Evolutionary conservation across 441 rosid species (phyloP).

Genomic region (Isatis lusitanica): DNA sequence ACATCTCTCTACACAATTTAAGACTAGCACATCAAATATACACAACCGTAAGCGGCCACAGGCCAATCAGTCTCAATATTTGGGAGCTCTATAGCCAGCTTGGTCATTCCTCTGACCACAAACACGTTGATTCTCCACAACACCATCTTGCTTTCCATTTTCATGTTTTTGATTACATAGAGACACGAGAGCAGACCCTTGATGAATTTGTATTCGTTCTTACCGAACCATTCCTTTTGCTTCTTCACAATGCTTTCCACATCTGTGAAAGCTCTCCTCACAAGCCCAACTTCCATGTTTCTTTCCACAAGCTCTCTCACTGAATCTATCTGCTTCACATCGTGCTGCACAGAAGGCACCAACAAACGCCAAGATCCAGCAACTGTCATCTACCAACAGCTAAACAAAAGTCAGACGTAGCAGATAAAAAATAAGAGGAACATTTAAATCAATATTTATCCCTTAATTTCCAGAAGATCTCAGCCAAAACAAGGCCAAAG

Average conservation of each 20-base stretch:
- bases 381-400: neutral
- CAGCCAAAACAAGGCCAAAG: too few species aligned
- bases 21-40: neutral
- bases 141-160: constrained; percentile 14
- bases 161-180: neutral
- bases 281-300: constrained; percentile 20
- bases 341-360: constrained; percentile 9
- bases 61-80: too few species aligned
- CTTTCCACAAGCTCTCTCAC: constrained; percentile 20
- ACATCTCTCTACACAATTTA: neutral
- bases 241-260: constrained; percentile 18
- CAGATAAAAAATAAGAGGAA: too few species aligned
- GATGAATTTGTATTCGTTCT: neutral
- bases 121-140: constrained; percentile 14
- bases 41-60: neutral
- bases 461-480: too few species aligned
- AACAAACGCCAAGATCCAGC: constrained; percentile 9
- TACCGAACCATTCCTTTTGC: neutral
- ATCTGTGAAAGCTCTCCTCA: constrained; percentile 24
- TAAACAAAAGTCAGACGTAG: too few species aligned
- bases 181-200: neutral
- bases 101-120: neutral
- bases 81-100: neutral
- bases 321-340: neutral
- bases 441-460: too few species aligned